Percentiles rank a stretch among this genome's conserved stretches.
Conservation (phyloP, 2,329 filamentous ascomycete species). For the Pyrenophora graminea region DNA sequence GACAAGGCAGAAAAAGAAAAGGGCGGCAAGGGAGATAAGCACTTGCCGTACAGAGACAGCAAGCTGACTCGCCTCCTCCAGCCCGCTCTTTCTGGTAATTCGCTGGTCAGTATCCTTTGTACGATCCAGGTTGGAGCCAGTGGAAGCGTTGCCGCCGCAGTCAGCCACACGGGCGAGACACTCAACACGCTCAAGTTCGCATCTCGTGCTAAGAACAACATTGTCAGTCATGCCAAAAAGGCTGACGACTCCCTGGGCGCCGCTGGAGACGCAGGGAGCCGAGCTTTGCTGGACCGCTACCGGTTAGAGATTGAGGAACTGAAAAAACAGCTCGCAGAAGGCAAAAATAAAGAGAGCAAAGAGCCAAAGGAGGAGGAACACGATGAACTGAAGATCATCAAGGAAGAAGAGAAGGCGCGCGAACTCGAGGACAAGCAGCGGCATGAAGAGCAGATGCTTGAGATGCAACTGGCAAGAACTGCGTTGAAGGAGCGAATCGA, state of each 20-base stretch:
- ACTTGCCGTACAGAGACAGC: conserved; percentile 95
- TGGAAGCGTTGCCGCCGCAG: conserved; percentile 70
- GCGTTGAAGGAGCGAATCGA: conserved; percentile 97
- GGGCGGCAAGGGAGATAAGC: conserved; percentile 82
- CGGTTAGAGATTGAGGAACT: conserved; percentile 89
- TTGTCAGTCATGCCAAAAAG: conserved; percentile 94
- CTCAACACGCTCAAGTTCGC: conserved; percentile 97
- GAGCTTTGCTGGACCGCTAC: conserved; percentile 89
- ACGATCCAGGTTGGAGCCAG: conserved; percentile 88
- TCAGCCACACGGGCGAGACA: conserved; percentile 82
- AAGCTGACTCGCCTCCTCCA: conserved; percentile 93
- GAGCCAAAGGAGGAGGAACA: conserved; percentile 62
- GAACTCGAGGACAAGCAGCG: conserved; percentile 77
- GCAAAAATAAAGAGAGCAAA: conserved; percentile 61
- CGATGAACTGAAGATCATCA: conserved; percentile 62
- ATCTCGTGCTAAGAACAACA: conserved; percentile 94
- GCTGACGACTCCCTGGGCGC: conserved; percentile 84
- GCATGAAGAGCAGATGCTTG: conserved; percentile 96
- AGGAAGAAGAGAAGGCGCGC: conserved; percentile 69
- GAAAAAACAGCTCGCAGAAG: conserved; percentile 77
- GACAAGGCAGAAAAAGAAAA: conserved; percentile 75
- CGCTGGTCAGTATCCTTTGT: conserved; percentile 94
- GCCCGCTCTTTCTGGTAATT: conserved; percentile 88
- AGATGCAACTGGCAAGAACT: conserved; percentile 96
- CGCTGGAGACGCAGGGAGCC: conserved; percentile 78